These are phyloP conservation scores for Hymenoscyphus occultus DNA, from an alignment of 2,329 filamentous ascomycete genomes.

Conservation along the genomic window DNA sequence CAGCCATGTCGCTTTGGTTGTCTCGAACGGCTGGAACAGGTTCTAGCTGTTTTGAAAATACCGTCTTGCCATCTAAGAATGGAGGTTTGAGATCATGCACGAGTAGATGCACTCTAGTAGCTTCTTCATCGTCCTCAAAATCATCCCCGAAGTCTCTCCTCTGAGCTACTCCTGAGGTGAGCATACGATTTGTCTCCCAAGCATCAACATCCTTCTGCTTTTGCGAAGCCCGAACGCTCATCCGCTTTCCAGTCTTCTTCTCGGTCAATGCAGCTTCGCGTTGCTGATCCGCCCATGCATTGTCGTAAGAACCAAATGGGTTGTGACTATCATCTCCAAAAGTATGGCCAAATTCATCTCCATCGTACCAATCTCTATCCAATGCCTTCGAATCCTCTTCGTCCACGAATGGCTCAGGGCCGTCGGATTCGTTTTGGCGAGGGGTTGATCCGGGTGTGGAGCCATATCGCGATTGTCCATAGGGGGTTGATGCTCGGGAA, in stretches of 20 bases:
- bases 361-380: constrained; percentile 90
- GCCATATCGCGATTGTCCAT: constrained; percentile 33
- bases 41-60: constrained; percentile 96
- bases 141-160: constrained; percentile 76
- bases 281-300: constrained; percentile 66
- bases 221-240: constrained; percentile 74
- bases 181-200: constrained; percentile 98
- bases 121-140: constrained; percentile 88
- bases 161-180: constrained; percentile 93
- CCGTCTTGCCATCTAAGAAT: constrained; percentile 88
- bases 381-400: constrained; percentile 71
- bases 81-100: constrained; percentile 93
- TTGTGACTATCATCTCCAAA: constrained; percentile 93
- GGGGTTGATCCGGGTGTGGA: constrained; percentile 41
- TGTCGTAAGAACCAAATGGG: constrained; percentile 76
- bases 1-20: constrained; percentile 96
- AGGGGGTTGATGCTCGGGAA: constrained; percentile 35
- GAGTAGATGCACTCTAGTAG: constrained; percentile 81
- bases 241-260: constrained; percentile 72
- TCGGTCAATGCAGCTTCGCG: constrained; percentile 73
- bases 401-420: constrained; percentile 57
- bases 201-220: constrained; percentile 94
- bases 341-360: constrained; percentile 78
- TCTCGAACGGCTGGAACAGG: constrained; percentile 91
- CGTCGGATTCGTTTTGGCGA: constrained; percentile 58